Evolutionary conservation across 768 basidiomycete genomes (phyloP).

Genomic region (Collybia mongolica): DNA sequence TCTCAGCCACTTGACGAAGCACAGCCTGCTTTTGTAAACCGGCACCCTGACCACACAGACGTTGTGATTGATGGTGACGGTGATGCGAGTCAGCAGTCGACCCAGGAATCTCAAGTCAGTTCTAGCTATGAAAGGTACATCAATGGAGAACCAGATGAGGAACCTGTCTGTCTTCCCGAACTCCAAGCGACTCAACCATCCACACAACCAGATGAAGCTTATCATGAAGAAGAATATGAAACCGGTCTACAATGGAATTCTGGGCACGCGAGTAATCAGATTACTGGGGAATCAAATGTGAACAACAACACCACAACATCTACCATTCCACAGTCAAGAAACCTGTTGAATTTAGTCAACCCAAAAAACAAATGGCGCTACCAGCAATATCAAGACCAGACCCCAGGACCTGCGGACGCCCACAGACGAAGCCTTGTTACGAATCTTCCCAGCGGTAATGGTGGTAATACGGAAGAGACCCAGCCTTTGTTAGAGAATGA

Average conservation of each 20-base stretch:
- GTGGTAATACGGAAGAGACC: not conserved
- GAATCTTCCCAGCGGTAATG: too few species aligned
- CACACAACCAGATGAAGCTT: constrained; percentile 27
- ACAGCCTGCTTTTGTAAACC: constrained; percentile 17
- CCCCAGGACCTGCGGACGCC: not conserved
- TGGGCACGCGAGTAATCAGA: not conserved
- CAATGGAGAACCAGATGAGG: constrained; percentile 26
- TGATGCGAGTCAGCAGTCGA: constrained; percentile 20
- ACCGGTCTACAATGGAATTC: not conserved
- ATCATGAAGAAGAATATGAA: constrained; percentile 3
- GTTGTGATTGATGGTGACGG: constrained; percentile 13
- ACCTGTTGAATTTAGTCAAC: constrained; percentile 24
- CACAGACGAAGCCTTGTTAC: too few species aligned
- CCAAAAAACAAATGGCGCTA: constrained; percentile 27
- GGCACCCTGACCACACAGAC: constrained; percentile 12
- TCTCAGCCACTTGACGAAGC: constrained; percentile 23
- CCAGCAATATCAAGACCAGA: constrained; percentile 10
- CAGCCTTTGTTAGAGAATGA: not conserved
- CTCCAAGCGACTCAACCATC: constrained; percentile 31
- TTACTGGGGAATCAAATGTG: too few species aligned
- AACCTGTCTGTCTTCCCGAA: constrained; percentile 8
- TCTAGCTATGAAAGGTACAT: constrained; percentile 40
- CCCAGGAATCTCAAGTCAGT: constrained; percentile 32
- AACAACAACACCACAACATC: not conserved
- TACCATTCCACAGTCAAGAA: constrained; percentile 9